A percentile compares a stretch with the other conserved stretches of the same genome.
Evolutionary conservation across 1,284 basidiomycete genomes (phyloP).

Genomic region (Ganoderma leucocontextum): DNA sequence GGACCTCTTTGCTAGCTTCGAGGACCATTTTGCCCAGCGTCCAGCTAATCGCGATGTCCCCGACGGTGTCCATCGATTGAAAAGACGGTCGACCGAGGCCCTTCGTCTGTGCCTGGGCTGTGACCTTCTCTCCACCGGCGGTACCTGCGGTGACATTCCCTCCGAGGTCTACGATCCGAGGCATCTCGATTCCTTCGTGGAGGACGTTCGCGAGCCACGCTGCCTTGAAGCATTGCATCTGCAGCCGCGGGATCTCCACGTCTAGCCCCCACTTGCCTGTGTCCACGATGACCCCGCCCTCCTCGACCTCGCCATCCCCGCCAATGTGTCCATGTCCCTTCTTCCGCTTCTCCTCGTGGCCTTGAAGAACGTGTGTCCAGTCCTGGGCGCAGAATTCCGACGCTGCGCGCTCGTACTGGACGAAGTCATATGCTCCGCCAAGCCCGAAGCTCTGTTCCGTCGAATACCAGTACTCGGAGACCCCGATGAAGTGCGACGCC

Average conservation of each 20-base stretch:
- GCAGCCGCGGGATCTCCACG: slow-evolving; percentile 85
- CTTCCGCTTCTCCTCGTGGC: slow-evolving; percentile 66
- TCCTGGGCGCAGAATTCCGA: slow-evolving; percentile 84
- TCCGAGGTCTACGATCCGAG: slow-evolving; percentile 86
- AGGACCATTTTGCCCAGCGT: slow-evolving; percentile 98
- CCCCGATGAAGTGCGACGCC: slow-evolving; percentile 93
- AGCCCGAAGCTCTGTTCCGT: slow-evolving; percentile 95
- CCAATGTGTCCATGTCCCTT: slow-evolving; percentile 57
- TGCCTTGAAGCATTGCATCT: slow-evolving; percentile 99
- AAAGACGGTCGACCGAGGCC: slow-evolving; percentile 83
- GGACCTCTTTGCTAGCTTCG: slow-evolving; percentile 90
- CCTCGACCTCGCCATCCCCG: slow-evolving; percentile 65
- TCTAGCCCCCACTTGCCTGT: slow-evolving; percentile 74
- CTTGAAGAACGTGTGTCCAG: slow-evolving; percentile 80
- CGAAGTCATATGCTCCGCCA: slow-evolving; percentile 95
- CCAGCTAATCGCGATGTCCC: slow-evolving; percentile 95
- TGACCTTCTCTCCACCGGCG: slow-evolving; percentile 72
- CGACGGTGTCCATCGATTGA: slow-evolving; percentile 92
- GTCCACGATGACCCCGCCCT: slow-evolving; percentile 65
- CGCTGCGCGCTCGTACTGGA: slow-evolving; percentile 95
- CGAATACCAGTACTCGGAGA: slow-evolving; percentile 99
- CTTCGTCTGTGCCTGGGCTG: slow-evolving; percentile 79
- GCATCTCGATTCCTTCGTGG: slow-evolving; percentile 96
- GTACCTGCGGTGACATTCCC: slow-evolving; percentile 74
- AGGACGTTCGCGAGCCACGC: slow-evolving; percentile 98